Evolutionary conservation across 495 filamentous ascomycete species (phyloP), one percentile per base, ranked within the genome.

Genomic region (Astrothelium macrocarpum): DNA sequence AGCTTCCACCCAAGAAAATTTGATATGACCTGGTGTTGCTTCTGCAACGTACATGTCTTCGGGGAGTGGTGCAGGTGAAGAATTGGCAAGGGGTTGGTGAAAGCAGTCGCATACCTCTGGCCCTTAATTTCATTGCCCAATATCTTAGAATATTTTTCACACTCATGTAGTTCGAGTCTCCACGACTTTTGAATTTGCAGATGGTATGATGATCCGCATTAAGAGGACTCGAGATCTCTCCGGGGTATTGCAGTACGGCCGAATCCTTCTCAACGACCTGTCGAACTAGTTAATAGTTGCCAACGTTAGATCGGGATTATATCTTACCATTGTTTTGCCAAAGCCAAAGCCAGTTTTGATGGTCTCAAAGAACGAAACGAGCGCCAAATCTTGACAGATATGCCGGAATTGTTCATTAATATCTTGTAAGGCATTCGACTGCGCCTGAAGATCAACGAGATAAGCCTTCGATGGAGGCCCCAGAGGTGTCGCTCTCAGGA

Each of bases 171-270:
- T 76, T 75, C 0, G 78, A 66, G 62, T 83, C 80, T 0, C 58
- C 39, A 3, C 64, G 74, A 45, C 68, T 73, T 5, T 66, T 58
- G 58, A 72, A 82, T 64, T 82, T 82, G 72, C 79, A 82, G 32
- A 82, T 72, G 1, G 70, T 70, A 45, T 77, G 76, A 61, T 83
- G 81, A 61, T 81, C 74, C 0, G 80, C 80, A 63, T 80, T 65
- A 1, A 83, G 60, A 0, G 74, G 64, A n/a, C 65, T 70, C 0
- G 72, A 72, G 1, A 71, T 69, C 65, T 82, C 80, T 2, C 71
- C 72, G 3, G 70, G 69, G 63, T 79, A 81, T 18, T 78, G 79
- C 16, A 81, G 69, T 3, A 75, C 66, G 0, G 80, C 76, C 0
- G 79, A 81, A 4, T 80, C 75, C 42, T 72, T 76, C 1, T 78